Evolutionary conservation across 441 rosid genomes (phyloP).

Genomic region (Populus trichocarpa): DNA sequence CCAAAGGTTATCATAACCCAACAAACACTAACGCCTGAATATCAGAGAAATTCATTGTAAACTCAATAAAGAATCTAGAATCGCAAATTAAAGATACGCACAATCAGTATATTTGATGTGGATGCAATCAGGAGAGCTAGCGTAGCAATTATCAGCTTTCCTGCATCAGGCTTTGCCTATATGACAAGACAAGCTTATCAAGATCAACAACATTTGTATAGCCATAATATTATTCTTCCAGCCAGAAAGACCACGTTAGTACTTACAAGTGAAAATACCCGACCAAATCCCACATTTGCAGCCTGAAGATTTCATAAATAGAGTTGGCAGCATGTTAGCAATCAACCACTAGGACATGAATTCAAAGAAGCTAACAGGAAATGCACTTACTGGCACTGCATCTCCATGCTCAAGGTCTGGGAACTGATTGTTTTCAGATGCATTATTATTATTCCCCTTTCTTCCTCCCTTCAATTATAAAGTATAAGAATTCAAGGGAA

Average conservation of each 20-base stretch:
- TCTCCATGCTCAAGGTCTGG: conserved; percentile 64
- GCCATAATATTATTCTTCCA: background rate
- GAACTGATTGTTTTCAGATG: background rate
- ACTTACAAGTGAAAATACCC: conserved; percentile 74
- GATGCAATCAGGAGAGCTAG: conserved; percentile 71
- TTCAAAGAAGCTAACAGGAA: conserved; percentile 2
- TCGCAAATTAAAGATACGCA: conserved; percentile 9
- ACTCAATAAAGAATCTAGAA: background rate
- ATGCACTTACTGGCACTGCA: conserved; percentile 52
- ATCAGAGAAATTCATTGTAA: background rate
- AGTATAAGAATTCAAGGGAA: background rate
- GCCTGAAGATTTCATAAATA: conserved; percentile 46
- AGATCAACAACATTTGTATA: background rate
- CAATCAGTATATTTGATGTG: conserved; percentile 65
- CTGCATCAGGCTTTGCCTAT: conserved; percentile 86
- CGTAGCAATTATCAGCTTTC: conserved; percentile 65
- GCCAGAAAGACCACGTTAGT: background rate
- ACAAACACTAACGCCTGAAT: background rate
- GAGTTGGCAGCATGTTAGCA: background rate
- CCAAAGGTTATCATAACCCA: background rate
- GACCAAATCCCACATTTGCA: conserved; percentile 68
- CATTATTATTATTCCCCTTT: background rate
- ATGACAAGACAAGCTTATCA: conserved; percentile 3
- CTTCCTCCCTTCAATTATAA: background rate
- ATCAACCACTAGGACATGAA: conserved; percentile 10